These are phyloP conservation scores for Termitomyces bulborhizus DNA, from an alignment of 768 basidiomycete genomes.

Conservation along the genomic window DNA sequence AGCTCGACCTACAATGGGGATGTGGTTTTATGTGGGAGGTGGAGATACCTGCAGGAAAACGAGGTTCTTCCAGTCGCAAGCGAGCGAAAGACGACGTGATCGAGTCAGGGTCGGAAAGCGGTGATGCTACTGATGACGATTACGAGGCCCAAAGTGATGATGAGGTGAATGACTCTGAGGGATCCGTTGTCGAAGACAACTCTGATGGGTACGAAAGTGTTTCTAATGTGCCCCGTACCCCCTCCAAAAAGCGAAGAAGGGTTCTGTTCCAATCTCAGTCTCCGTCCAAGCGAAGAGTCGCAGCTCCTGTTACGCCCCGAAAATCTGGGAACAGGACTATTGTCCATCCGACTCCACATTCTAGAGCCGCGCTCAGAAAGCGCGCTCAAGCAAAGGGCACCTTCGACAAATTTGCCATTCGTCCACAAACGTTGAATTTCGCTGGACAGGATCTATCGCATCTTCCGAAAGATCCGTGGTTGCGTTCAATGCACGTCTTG, in stretches of 20 bases:
- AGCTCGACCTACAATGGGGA: slow-evolving; percentile 24
- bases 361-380: slow-evolving; percentile 57
- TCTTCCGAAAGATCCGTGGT: slow-evolving; percentile 71
- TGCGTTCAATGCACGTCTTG: slow-evolving; percentile 83
- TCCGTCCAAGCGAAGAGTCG: slow-evolving; percentile 16
- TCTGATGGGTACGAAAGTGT: slow-evolving; percentile 24
- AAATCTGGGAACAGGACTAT: slow-evolving; percentile 30
- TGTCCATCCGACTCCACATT: slow-evolving; percentile 69
- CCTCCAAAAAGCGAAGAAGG: slow-evolving; percentile 44
- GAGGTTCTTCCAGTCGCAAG: slow-evolving; percentile 7
- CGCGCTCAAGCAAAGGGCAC: slow-evolving; percentile 23
- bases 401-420: slow-evolving; percentile 21
- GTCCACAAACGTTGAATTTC: slow-evolving; percentile 20
- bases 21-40: slow-evolving; percentile 46
- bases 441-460: slow-evolving; percentile 36
- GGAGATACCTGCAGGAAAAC: slow-evolving; percentile 18
- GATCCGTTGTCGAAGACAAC: slow-evolving; percentile 20
- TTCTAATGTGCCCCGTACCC: slow-evolving; percentile 39
- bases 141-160: slow-evolving; percentile 13
- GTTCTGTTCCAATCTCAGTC: slow-evolving; percentile 11
- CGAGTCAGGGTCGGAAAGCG: slow-evolving; percentile 20
- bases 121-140: slow-evolving; percentile 20
- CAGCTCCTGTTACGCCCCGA: slow-evolving; percentile 22
- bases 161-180: slow-evolving; percentile 13
- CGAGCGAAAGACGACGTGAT: slow-evolving; percentile 14